These are phyloP conservation scores for Rhodosporidiobolus odoratus DNA, from an alignment of 768 basidiomycete genomes.

Conservation along the genomic window DNA sequence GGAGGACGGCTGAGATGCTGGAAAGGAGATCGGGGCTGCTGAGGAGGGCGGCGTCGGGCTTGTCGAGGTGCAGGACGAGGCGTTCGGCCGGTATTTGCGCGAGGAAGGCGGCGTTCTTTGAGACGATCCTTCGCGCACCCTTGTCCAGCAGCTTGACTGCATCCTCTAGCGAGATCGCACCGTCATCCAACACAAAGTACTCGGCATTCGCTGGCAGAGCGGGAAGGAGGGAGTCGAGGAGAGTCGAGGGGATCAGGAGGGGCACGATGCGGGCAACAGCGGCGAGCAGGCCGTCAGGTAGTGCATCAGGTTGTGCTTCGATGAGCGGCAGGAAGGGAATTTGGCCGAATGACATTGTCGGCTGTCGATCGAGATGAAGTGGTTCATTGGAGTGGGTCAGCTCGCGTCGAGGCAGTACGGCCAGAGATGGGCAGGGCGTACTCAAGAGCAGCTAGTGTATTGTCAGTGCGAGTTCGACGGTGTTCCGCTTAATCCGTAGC, in stretches of 20 bases:
- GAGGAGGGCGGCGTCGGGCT: constrained; percentile 68
- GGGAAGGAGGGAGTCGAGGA: constrained; percentile 39
- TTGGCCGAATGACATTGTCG: constrained; percentile 39
- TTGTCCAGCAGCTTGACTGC: constrained; percentile 65
- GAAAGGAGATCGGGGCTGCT: constrained; percentile 53
- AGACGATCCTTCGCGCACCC: constrained; percentile 73
- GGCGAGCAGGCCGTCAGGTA: constrained; percentile 53
- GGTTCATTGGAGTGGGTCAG: constrained; percentile 5
- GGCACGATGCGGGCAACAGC: constrained; percentile 73
- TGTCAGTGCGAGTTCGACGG: too few species aligned
- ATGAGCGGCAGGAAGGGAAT: constrained; percentile 48
- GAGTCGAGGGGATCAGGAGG: constrained; percentile 54
- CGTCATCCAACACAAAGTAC: constrained; percentile 52
- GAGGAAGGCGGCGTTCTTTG: constrained; percentile 55
- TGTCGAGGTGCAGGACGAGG: constrained; percentile 70
- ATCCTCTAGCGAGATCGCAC: constrained; percentile 54
- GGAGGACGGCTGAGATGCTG: constrained; percentile 64
- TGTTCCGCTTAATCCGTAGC: too few species aligned
- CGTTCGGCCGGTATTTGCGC: constrained; percentile 68
- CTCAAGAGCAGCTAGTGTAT: too few species aligned
- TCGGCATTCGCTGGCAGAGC: constrained; percentile 46
- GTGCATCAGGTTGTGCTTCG: constrained; percentile 49
- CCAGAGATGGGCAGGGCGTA: neutral
- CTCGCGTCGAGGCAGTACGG: neutral
- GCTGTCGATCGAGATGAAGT: neutral